Base-by-base conservation (phyloP, 2,329 filamentous ascomycete genomes). In the Verticillium albo-atrum region DNA sequence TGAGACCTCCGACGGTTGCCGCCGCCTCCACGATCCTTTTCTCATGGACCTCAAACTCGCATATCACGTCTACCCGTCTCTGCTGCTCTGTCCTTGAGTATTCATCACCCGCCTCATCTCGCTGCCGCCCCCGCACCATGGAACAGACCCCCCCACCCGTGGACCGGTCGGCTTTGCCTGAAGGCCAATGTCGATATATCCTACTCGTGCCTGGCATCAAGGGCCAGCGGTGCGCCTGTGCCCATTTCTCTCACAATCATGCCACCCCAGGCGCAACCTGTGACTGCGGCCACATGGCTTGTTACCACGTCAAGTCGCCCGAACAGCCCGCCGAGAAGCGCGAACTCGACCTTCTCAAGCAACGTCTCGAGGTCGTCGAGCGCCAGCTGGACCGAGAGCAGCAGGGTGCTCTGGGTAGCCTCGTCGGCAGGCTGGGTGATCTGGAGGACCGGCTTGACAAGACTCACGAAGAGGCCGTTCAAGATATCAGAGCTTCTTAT, bases 101-200 rank as follows among this genome's bases (percentile, higher is more conserved):
- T 50, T 25, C 42, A 9, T 20, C 42, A 10, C 42, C 20, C 25
- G 10, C 20, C 4, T 30, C 14, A 7, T 32, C 30, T 32, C 20
- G n/a, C 17, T 20, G 7, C 12, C 6, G 4, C 20, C 20, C 20
- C 3, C 12, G 17, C 20, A 50, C 20, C 20, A 50, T 50, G 42
- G 42, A 50, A 12, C 42, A 50, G 14, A 6, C 42, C 4, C 42
- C 42, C 9, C 20, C 37, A 15, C 34, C 34, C 12, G 9, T 47
- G 37, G 37, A 47, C 37, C 37, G 37, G n/a, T 47, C n/a, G 37
- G n/a, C 75, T 55, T 75, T 87, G 25, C 84, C 84, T 15, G 76
- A 79, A 64, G 84, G 84, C 32, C 81, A 84, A 65, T 87, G 84
- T 64, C 81, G 82, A 61, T 86, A 82, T 65, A 85, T 87, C 62